phyloP scores from a whole-genome alignment of 805 yeast species.

The Maudiozyma turicensis region DNA sequence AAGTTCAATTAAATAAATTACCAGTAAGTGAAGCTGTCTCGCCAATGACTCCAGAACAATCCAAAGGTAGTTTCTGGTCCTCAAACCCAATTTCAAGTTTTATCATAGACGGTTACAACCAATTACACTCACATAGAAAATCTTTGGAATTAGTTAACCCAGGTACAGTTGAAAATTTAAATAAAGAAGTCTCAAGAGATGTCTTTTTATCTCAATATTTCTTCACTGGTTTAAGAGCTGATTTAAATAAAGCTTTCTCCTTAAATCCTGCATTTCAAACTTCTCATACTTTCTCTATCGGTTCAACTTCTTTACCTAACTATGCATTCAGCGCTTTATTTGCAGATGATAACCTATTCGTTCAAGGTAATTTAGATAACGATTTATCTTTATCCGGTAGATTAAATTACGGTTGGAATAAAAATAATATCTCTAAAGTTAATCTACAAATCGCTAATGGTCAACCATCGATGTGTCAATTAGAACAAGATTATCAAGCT shows the following conservation, averaged over 20 bases:
- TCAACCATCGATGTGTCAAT: slow-evolving; percentile 89
- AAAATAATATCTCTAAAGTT: slow-evolving; percentile 65
- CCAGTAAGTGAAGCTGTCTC: slow-evolving; percentile 52
- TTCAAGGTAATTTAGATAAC: slow-evolving; percentile 88
- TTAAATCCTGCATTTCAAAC: slow-evolving; percentile 95
- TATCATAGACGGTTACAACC: slow-evolving; percentile 63
- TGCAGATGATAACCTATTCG: slow-evolving; percentile 74
- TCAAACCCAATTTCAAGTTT: slow-evolving; percentile 76
- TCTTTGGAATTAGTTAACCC: slow-evolving; percentile 82
- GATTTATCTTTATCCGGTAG: slow-evolving; percentile 81
- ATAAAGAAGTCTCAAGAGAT: slow-evolving; percentile 89
- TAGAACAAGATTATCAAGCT: slow-evolving; percentile 93
- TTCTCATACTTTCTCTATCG: slow-evolving; percentile 84
- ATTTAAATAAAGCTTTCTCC: slow-evolving; percentile 81
- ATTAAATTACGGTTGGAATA: slow-evolving; percentile 84
- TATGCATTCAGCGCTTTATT: slow-evolving; percentile 85
- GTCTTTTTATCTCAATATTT: slow-evolving; percentile 82
- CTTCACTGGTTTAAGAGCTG: slow-evolving; percentile 95
- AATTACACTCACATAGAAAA: slow-evolving; percentile 67
- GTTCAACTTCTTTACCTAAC: slow-evolving; percentile 76
- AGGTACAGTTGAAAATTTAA: slow-evolving; percentile 87
- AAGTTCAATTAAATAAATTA: slow-evolving; percentile 37
- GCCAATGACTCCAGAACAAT: slow-evolving; percentile 42
- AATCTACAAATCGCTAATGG: slow-evolving; percentile 81
- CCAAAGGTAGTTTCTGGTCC: slow-evolving; percentile 53